A percentile compares a stretch with the other conserved stretches of the same genome.
Conservation (phyloP, 768 basidiomycete genomes). For the Cantharellus anzutake region DNA sequence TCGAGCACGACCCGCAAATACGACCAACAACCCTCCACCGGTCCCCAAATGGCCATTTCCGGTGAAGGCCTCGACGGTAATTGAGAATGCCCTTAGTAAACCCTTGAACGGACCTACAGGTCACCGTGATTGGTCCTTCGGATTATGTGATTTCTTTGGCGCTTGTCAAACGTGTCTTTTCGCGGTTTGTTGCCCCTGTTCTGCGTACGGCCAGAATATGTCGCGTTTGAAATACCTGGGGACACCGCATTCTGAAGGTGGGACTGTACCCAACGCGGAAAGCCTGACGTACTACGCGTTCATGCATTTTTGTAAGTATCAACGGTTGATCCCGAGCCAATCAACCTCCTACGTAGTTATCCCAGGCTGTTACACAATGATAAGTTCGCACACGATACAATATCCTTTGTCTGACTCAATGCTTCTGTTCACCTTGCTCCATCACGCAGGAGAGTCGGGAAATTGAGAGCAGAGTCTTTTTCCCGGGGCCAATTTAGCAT, state of each 20-base stretch:
- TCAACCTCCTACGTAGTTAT: no score
- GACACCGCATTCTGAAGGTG: constrained; percentile 21
- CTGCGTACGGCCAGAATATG: constrained; percentile 24
- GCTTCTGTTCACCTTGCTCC: no score
- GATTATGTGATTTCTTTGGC: constrained; percentile 13
- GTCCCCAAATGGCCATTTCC: no score
- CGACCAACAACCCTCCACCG: no score
- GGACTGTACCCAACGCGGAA: constrained; percentile 9
- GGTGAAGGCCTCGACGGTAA: no score
- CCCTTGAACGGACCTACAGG: constrained; percentile 13
- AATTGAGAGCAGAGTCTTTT: no score
- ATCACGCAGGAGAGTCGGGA: no score
- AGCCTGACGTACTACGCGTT: background rate
- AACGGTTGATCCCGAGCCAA: background rate
- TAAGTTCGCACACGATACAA: no score
- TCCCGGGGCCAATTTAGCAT: no score
- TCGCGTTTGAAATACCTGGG: constrained; percentile 25
- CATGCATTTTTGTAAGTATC: background rate
- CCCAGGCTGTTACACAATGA: no score
- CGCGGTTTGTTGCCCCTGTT: constrained; percentile 25
- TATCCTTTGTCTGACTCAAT: no score
- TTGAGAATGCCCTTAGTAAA: constrained; percentile 15
- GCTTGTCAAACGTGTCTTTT: constrained; percentile 16
- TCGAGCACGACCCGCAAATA: no score
- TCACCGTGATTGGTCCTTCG: constrained; percentile 17